Evolutionary conservation across 176 grass and related monocot genomes (phyloP), one percentile per base, ranked within the genome.

Genomic region (Zea luxurians): DNA sequence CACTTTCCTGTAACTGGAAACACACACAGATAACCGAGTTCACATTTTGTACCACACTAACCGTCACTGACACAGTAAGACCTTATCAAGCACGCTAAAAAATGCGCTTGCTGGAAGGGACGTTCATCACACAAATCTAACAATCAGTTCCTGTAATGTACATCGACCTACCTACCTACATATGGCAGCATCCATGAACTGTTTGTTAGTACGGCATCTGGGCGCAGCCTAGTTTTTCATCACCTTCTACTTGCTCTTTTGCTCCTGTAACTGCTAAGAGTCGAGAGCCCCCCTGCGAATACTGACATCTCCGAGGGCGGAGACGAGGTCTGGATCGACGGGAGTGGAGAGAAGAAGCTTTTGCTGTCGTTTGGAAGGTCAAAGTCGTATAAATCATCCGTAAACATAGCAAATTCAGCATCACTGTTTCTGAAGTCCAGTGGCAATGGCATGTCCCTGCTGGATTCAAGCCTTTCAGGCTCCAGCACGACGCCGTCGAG

Each of bases 221-320:
- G 48, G 62, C 13, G 62, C 13, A 88, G 40, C 61, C 4, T 61
- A 13, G 17, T 75, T 71, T 55, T 55, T 18, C 48, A 36, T 64
- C 61, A 64, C 45, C 74, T 83, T 37, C 81, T 86, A 80, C 75
- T 79, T 86, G 58, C 84, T 80, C 80, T 80, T 46, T 83, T 83
- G 75, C 35, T 75, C 49, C 57, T 83, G 83, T 75, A 86, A 68
- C 80, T 90, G 69, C 64, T 90, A 37, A 89, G 87, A 6, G 87
- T 85, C 4, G 87, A 89, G 5, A 89, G 72, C 0, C 87, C 87
- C 7, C 90, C 87, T 7, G 81, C 78, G 38, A 89, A 86, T 35
- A 83, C 86, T 7, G 90, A 89, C 80, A 92, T 82, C 71, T 86
- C 81, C 0, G 85, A 74, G 38, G 91, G 58, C 10, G 81, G 88